Evolutionary conservation across 2,329 filamentous ascomycete species (phyloP).

Genomic region (Fusarium sp.): DNA sequence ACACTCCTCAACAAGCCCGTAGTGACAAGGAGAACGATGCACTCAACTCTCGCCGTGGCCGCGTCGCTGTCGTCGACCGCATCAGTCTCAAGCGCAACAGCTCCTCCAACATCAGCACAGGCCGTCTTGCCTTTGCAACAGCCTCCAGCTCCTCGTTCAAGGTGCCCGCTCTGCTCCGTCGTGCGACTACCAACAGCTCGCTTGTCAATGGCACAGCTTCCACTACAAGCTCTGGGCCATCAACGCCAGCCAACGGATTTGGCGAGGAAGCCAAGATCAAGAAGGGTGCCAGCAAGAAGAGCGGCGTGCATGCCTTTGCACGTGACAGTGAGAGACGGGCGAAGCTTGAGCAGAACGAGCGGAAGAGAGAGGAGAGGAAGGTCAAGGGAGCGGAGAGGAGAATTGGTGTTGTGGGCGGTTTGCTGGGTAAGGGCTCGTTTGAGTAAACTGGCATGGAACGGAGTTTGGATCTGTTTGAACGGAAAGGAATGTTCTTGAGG

Average conservation of each 20-base stretch:
- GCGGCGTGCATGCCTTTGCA: constrained; percentile 70
- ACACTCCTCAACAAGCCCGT: constrained; percentile 32
- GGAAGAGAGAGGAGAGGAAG: constrained; percentile 67
- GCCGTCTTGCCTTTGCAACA: constrained; percentile 68
- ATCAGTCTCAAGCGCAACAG: constrained; percentile 73
- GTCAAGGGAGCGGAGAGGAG: constrained; percentile 67
- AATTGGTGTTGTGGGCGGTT: constrained; percentile 65
- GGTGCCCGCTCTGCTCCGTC: constrained; percentile 76
- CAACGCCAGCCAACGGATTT: constrained; percentile 52
- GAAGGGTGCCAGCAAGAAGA: constrained; percentile 69
- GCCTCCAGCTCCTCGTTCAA: constrained; percentile 65
- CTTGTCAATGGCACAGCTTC: constrained; percentile 55
- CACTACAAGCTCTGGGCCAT: constrained; percentile 49
- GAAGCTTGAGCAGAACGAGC: constrained; percentile 66
- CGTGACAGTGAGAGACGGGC: constrained; percentile 68
- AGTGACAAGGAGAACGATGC: constrained; percentile 64
- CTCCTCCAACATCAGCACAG: constrained; percentile 51
- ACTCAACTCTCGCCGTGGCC: constrained; percentile 51
- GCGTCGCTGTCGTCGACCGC: constrained; percentile 73
- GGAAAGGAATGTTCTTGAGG: constrained; percentile 6
- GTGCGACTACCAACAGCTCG: constrained; percentile 77
- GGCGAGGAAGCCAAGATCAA: constrained; percentile 67
- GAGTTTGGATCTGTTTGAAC: constrained; percentile 19
- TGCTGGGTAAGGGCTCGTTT: constrained; percentile 65
- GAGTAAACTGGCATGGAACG: constrained; percentile 43